Percentiles rank a stretch among this genome's conserved stretches.
Evolutionary conservation across 768 basidiomycete species (phyloP).

Genomic region (Amyloporia xantha): DNA sequence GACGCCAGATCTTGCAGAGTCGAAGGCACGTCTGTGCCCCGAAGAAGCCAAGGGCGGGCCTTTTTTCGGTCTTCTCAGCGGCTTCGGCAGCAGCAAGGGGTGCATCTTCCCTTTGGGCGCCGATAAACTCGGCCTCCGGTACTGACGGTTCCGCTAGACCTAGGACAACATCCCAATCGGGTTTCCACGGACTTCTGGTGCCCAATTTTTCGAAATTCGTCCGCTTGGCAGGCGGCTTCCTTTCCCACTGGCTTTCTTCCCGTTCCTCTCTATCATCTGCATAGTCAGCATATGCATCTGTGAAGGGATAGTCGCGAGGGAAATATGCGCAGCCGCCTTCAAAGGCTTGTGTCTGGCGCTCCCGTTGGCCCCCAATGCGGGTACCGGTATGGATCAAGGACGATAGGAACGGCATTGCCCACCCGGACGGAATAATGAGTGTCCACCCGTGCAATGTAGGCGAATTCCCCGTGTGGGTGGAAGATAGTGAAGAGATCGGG

Average conservation of each 20-base stretch:
- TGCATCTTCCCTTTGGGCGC: slow-evolving; percentile 50
- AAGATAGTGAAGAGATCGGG: slow-evolving; percentile 5
- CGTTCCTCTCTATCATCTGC: slow-evolving; percentile 41
- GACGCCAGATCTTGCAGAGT: slow-evolving; percentile 39
- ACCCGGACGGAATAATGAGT: slow-evolving; percentile 78
- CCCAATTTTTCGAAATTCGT: slow-evolving; percentile 61
- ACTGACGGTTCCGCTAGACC: slow-evolving; percentile 29
- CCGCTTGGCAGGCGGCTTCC: slow-evolving; percentile 85
- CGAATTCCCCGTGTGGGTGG: slow-evolving; percentile 7
- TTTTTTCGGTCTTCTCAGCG: slow-evolving; percentile 5
- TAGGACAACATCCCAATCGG: slow-evolving; percentile 73
- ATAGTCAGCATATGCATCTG: slow-evolving; percentile 46
- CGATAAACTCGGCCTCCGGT: slow-evolving; percentile 29
- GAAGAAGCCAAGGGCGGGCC: slow-evolving; percentile 60
- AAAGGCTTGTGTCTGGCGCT: slow-evolving; percentile 73
- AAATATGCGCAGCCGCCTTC: slow-evolving; percentile 74
- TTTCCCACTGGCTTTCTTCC: slow-evolving; percentile 60
- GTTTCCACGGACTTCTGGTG: slow-evolving; percentile 63
- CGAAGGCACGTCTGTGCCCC: slow-evolving; percentile 41
- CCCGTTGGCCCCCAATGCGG: slow-evolving; percentile 79
- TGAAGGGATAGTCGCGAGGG: slow-evolving; percentile 73
- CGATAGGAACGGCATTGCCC: slow-evolving; percentile 84
- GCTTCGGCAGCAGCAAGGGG: neutral
- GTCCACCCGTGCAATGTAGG: slow-evolving; percentile 75
- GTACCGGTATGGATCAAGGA: slow-evolving; percentile 81